These are phyloP conservation scores for Leccinum longicurvipes DNA, from an alignment of 768 basidiomycete species.

Conservation along the genomic window DNA sequence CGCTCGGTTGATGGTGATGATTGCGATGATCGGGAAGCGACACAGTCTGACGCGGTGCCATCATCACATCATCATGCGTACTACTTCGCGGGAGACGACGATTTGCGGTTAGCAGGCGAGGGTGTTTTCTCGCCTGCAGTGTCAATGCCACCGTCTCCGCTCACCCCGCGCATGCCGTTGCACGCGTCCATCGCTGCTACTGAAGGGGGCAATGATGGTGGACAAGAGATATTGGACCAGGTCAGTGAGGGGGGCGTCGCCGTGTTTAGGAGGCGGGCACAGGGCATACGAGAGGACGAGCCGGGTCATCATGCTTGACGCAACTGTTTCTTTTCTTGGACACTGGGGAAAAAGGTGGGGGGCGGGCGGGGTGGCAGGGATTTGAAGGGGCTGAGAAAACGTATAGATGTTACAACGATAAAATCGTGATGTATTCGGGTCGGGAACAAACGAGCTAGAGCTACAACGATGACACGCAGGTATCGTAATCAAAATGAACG, in stretches of 20 bases:
- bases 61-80: constrained; percentile 32
- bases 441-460: constrained; percentile 18
- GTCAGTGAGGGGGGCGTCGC: constrained; percentile 9
- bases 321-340: background rate
- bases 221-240: constrained; percentile 2
- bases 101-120: constrained; percentile 60
- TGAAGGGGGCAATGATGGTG: constrained; percentile 4
- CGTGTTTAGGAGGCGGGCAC: constrained; percentile 20
- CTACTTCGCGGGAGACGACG: constrained; percentile 51
- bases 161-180: constrained; percentile 39
- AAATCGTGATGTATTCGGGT: constrained; percentile 5
- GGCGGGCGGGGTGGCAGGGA: background rate
- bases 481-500: constrained; percentile 3
- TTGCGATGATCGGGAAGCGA: background rate
- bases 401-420: constrained; percentile 7
- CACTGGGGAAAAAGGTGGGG: background rate
- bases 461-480: constrained; percentile 20
- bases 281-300: constrained; percentile 2
- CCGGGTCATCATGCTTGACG: constrained; percentile 7
- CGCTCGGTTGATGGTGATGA: background rate
- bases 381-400: background rate
- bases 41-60: constrained; percentile 20
- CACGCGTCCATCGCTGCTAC: constrained; percentile 1
- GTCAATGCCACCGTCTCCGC: constrained; percentile 66
- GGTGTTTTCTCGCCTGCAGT: constrained; percentile 71